Conservation (phyloP, 306 rosid species). For the Herpetospermum pedunculosum region DNA sequence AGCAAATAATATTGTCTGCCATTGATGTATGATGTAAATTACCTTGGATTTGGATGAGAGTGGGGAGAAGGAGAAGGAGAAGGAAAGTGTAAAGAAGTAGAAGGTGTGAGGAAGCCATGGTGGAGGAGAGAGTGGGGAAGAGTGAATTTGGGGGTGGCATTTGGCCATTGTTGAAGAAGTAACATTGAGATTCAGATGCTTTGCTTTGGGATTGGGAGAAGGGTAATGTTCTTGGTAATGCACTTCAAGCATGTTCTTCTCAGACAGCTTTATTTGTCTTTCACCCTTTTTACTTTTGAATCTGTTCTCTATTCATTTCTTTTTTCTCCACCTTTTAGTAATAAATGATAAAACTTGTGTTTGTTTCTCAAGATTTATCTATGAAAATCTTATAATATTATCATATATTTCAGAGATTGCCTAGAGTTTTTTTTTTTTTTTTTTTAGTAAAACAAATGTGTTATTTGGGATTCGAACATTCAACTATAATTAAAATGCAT, state of each 20-base stretch:
- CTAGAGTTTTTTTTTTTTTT: too few relatives aligned
- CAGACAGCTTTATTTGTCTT: slow-evolving; percentile 4
- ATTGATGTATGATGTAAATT: neutral
- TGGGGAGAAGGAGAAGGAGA: slow-evolving; percentile 24
- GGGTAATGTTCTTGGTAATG: slow-evolving; percentile 19
- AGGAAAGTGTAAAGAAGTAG: slow-evolving; percentile 12
- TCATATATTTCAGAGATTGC: neutral
- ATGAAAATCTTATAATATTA: neutral
- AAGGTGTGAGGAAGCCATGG: slow-evolving; percentile 27
- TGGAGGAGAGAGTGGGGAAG: neutral
- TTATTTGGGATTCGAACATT: too few relatives aligned
- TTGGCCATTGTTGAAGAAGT: slow-evolving; percentile 34
- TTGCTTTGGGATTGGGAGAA: slow-evolving; percentile 37
- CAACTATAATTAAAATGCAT: too few relatives aligned
- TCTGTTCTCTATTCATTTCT: slow-evolving; percentile 2
- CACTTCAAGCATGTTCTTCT: slow-evolving; percentile 11
- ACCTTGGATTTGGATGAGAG: slow-evolving; percentile 27
- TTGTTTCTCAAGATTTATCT: neutral
- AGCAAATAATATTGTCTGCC: neutral
- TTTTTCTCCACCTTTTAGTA: neutral
- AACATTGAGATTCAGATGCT: slow-evolving; percentile 44
- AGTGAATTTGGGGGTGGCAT: neutral
- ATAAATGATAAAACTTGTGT: neutral
- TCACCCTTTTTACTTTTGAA: slow-evolving; percentile 9
- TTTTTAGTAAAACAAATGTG: too few relatives aligned